These are phyloP conservation scores for Penicillium capsulatum DNA, from an alignment of 2,329 filamentous ascomycete genomes.

Conservation along the genomic window DNA sequence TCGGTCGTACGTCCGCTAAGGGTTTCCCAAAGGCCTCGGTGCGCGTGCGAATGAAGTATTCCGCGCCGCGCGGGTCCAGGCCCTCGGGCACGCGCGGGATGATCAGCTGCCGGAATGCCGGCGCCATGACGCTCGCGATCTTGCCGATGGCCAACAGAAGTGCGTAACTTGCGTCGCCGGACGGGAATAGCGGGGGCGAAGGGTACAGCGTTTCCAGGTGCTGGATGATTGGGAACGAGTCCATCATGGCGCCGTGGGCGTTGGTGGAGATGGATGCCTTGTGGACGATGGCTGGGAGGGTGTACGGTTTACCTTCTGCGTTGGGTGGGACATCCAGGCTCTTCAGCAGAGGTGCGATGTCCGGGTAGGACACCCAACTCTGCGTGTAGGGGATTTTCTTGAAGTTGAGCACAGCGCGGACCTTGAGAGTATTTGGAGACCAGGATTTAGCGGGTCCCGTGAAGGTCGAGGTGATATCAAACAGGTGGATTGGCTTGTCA, in stretches of 20 bases:
- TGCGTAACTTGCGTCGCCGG: conserved; percentile 32
- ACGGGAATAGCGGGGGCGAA: conserved; percentile 30
- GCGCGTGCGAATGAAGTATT: conserved; percentile 32
- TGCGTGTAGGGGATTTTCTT: conserved; percentile 29
- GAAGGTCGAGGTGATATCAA: conserved; percentile 30
- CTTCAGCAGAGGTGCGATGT: conserved; percentile 27
- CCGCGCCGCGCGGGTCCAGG: conserved; percentile 27
- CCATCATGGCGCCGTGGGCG: conserved; percentile 28
- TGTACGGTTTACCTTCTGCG: conserved; percentile 20
- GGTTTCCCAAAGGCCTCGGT: conserved; percentile 26
- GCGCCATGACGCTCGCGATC: conserved; percentile 3
- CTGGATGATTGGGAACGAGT: conserved; percentile 31
- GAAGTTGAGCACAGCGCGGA: conserved; percentile 25
- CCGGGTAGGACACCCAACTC: conserved; percentile 25
- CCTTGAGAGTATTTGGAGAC: conserved; percentile 28
- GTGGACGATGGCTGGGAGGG: conserved; percentile 34
- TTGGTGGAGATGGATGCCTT: conserved; percentile 22
- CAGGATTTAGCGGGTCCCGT: conserved; percentile 29
- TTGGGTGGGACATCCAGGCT: conserved; percentile 22
- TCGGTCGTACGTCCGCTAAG: conserved; percentile 27
- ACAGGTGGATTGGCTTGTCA: conserved; percentile 31
- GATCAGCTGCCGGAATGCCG: conserved; percentile 11
- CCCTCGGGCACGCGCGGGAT: conserved; percentile 22
- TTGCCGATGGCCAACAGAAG: conserved; percentile 24
- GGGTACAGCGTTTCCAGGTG: conserved; percentile 32